Evolutionary conservation across 2,329 filamentous ascomycete species (phyloP).

Genomic region (Fusarium sp.): DNA sequence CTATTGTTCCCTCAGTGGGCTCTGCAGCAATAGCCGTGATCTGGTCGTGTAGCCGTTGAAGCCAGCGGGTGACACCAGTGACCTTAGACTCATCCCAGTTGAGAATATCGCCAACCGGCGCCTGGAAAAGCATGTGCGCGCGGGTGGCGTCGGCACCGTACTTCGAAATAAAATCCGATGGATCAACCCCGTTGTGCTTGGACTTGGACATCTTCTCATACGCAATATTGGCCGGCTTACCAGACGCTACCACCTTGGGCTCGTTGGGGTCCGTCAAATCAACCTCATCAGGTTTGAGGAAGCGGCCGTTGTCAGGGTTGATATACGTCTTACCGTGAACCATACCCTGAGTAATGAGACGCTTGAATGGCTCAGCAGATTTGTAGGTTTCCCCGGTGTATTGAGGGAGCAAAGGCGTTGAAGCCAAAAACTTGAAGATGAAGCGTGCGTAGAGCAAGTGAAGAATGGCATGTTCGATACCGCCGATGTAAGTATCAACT

Average conservation of each 20-base stretch:
- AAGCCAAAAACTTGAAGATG: conserved; percentile 86
- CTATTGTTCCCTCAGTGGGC: conserved; percentile 3
- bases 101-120: conserved; percentile 83
- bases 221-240: conserved; percentile 69
- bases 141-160: conserved; percentile 87
- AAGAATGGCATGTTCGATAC: conserved; percentile 90
- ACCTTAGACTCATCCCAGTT: conserved; percentile 92
- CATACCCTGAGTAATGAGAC: conserved; percentile 91
- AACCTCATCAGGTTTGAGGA: conserved; percentile 81
- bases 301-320: conserved; percentile 79
- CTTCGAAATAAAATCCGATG: conserved; percentile 75
- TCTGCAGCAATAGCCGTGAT: conserved; percentile 52
- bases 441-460: conserved; percentile 91
- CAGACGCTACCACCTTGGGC: conserved; percentile 73
- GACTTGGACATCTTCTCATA: conserved; percentile 97
- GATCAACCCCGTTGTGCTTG: conserved; percentile 92
- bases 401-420: conserved; percentile 62
- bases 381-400: conserved; percentile 49
- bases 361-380: conserved; percentile 80
- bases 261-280: conserved; percentile 67
- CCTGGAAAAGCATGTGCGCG: conserved; percentile 90
- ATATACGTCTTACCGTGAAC: conserved; percentile 88
- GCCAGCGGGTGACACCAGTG: conserved; percentile 83
- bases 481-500: conserved; percentile 89
- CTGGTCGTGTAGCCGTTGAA: conserved; percentile 74